phyloP scores from a whole-genome alignment of 306 rosid species.

The Carpinus viminea region DNA sequence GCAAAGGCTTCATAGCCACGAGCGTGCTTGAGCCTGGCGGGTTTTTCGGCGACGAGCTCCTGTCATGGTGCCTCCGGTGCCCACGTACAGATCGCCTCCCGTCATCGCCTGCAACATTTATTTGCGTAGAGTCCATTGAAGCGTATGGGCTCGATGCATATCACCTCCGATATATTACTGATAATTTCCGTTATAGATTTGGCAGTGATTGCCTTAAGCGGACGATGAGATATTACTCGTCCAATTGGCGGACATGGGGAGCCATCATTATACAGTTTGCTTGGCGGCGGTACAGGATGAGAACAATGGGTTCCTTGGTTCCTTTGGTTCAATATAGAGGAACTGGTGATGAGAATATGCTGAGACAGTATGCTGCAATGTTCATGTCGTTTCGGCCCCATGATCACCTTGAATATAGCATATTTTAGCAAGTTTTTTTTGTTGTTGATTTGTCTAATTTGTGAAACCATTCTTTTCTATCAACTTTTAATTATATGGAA shows the following conservation, averaged over 20 bases:
- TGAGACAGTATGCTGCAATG: conserved; percentile 16
- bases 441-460: neutral
- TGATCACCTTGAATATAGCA: conserved; percentile 36
- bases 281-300: conserved; percentile 33
- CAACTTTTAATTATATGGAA: no score
- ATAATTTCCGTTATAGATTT: conserved; percentile 38
- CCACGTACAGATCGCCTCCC: conserved; percentile 32
- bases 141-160: conserved; percentile 33
- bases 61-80: conserved; percentile 40
- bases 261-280: conserved; percentile 39
- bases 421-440: neutral
- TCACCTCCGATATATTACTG: conserved; percentile 25
- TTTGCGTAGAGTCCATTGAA: conserved; percentile 22
- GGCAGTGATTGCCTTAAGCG: conserved; percentile 18
- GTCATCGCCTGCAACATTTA: conserved; percentile 35
- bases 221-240: conserved; percentile 37
- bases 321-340: neutral
- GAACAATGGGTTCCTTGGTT: neutral
- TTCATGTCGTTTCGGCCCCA: conserved; percentile 38
- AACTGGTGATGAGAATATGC: conserved; percentile 11
- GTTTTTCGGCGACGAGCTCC: conserved; percentile 45
- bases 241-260: conserved; percentile 49
- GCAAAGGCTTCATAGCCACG: conserved; percentile 31
- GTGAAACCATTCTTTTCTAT: neutral
- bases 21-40: conserved; percentile 34